These are phyloP conservation scores for Sonneratia alba DNA, from an alignment of 345 rosid genomes.

Conservation along the genomic window DNA sequence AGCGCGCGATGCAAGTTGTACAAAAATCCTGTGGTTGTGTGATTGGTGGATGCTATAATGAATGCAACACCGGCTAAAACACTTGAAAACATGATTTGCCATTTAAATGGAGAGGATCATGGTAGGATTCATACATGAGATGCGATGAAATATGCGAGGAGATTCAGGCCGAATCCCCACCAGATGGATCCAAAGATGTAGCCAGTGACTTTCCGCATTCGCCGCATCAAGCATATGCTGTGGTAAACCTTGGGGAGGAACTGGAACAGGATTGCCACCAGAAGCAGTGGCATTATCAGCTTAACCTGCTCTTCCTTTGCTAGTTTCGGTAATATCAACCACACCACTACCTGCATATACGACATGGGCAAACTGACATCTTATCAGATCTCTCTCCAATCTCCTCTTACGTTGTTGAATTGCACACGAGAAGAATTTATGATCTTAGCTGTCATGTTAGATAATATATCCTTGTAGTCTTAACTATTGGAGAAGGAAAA, in stretches of 20 bases:
- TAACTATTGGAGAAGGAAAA: too few relatives aligned
- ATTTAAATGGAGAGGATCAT: neutral
- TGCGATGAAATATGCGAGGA: slow-evolving; percentile 45
- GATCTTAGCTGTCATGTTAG: too few relatives aligned
- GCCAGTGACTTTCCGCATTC: slow-evolving; percentile 48
- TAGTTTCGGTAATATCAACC: slow-evolving; percentile 8
- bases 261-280: slow-evolving; percentile 31
- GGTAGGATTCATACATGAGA: slow-evolving; percentile 35
- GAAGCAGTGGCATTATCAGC: slow-evolving; percentile 6
- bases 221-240: slow-evolving; percentile 34
- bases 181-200: slow-evolving; percentile 51
- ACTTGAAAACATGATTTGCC: neutral
- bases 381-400: neutral
- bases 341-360: slow-evolving; percentile 10
- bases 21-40: too few relatives aligned
- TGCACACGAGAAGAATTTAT: too few relatives aligned
- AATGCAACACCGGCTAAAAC: neutral
- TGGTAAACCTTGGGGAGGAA: slow-evolving; percentile 53
- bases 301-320: neutral
- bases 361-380: neutral
- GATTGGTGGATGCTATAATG: too few relatives aligned
- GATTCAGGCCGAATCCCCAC: slow-evolving; percentile 52
- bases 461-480: too few relatives aligned
- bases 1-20: too few relatives aligned
- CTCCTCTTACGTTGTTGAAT: too few relatives aligned